Evolutionary conservation across 2,329 filamentous ascomycete genomes (phyloP).

Genomic region (Plectosphaerella cucumerina): DNA sequence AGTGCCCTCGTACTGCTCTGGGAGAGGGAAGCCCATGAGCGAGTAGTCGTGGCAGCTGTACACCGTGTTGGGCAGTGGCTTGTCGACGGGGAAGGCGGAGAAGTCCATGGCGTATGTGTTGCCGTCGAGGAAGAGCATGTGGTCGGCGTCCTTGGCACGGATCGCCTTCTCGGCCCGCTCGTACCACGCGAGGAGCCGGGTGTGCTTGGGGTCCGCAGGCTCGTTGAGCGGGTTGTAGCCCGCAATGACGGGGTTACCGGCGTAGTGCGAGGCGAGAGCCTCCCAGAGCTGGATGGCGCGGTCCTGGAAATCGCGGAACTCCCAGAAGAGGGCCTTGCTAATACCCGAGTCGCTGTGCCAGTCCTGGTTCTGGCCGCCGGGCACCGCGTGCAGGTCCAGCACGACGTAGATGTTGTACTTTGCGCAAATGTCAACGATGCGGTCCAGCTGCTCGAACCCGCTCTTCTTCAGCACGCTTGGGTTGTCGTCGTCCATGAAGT

Average conservation of each 20-base stretch:
- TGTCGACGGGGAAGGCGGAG: conserved; percentile 30
- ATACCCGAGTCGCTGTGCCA: conserved; percentile 39
- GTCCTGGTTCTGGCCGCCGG: conserved; percentile 42
- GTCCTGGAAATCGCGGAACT: conserved; percentile 42
- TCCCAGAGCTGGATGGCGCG: conserved; percentile 39
- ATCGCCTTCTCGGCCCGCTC: conserved; percentile 32
- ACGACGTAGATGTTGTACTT: conserved; percentile 39
- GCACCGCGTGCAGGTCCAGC: conserved; percentile 38
- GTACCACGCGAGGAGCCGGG: conserved; percentile 33
- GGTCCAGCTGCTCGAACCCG: conserved; percentile 45
- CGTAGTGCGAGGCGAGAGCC: conserved; percentile 35
- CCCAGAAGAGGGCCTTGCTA: conserved; percentile 37
- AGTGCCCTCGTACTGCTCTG: conserved; percentile 33
- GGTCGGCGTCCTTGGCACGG: conserved; percentile 36
- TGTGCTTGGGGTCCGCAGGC: conserved; percentile 23
- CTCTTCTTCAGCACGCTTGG: conserved; percentile 40
- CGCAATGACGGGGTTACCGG: conserved; percentile 35
- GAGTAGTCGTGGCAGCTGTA: conserved; percentile 52
- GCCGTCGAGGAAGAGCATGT: conserved; percentile 47
- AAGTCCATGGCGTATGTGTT: conserved; percentile 53
- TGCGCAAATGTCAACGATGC: conserved; percentile 40
- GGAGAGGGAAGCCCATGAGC: conserved; percentile 41
- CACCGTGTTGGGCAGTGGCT: conserved; percentile 41
- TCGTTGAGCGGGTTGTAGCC: conserved; percentile 34
- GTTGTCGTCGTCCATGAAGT: conserved; percentile 49